Percentiles rank a stretch among this genome's conserved stretches.
Conservation (phyloP, 305 asterid species). For the Withania somnifera region DNA sequence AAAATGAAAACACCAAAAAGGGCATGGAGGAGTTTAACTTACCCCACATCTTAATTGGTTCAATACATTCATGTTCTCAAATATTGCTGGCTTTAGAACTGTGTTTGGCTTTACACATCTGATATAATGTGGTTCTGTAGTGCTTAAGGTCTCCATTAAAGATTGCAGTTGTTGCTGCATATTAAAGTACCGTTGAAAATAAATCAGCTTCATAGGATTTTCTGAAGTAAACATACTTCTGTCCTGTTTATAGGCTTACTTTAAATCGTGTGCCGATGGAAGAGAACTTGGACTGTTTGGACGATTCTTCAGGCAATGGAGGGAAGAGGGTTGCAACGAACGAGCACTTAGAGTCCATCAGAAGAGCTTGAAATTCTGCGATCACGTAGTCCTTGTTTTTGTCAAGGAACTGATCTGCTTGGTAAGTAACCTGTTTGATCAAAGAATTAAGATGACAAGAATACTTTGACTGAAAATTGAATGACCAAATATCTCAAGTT, state of each 20-base stretch:
- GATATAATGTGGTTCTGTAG: conserved; percentile 95
- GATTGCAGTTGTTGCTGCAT: conserved; percentile 93
- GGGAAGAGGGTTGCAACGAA: conserved; percentile 80
- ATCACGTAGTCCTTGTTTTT: conserved; percentile 92
- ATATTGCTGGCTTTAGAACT: conserved; percentile 86
- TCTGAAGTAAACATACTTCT: background rate
- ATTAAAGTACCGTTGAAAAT: conserved; percentile 9
- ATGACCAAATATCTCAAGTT: background rate
- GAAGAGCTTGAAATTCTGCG: conserved; percentile 92
- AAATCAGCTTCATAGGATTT: conserved; percentile 13
- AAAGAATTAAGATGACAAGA: conserved; percentile 13
- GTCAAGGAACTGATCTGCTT: conserved; percentile 91
- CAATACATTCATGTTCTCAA: conserved; percentile 81
- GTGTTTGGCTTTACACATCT: conserved; percentile 95
- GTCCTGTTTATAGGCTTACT: conserved; percentile 26
- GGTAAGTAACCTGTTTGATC: conserved; percentile 70
- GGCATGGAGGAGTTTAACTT: conserved; percentile 23
- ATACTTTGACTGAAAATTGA: conserved; percentile 9
- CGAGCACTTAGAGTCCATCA: conserved; percentile 62
- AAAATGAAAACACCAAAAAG: background rate
- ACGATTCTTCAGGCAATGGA: conserved; percentile 58
- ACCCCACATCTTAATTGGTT: conserved; percentile 95
- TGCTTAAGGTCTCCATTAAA: conserved; percentile 82
- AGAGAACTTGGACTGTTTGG: conserved; percentile 91
- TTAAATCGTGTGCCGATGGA: conserved; percentile 91